phyloP scores from a whole-genome alignment of 768 basidiomycete species.

The Tricholoma saponaceum region DNA sequence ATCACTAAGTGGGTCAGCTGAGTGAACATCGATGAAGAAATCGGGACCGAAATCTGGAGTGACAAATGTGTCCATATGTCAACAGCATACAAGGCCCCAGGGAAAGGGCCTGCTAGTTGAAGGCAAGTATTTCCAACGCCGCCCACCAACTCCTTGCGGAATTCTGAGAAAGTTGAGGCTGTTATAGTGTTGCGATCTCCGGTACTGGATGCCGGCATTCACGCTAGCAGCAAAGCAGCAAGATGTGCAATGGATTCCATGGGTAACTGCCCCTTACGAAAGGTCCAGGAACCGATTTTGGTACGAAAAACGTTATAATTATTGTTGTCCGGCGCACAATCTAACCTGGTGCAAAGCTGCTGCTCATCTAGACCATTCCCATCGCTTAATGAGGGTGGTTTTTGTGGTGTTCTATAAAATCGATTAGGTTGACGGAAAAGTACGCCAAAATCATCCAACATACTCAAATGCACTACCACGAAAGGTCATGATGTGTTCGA shows the following conservation, averaged over 20 bases:
- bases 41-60: not conserved
- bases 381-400: constrained; percentile 71
- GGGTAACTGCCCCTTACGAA: not conserved
- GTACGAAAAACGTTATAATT: not conserved
- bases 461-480: constrained; percentile 77
- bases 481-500: constrained; percentile 4
- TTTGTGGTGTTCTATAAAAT: constrained; percentile 76
- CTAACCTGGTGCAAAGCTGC: constrained; percentile 9
- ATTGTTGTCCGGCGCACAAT: constrained; percentile 5
- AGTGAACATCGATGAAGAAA: not conserved
- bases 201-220: too few species aligned
- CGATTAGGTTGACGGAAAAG: constrained; percentile 18
- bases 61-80: not conserved
- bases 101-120: not conserved
- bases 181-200: too few species aligned
- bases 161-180: not conserved
- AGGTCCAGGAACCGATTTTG: not conserved
- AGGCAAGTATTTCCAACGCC: not conserved
- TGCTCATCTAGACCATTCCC: constrained; percentile 6
- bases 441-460: constrained; percentile 23
- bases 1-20: not conserved
- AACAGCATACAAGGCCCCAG: not conserved
- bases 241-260: not conserved
- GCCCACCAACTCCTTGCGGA: not conserved
- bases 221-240: too few species aligned